Percentiles rank a stretch among this genome's conserved stretches.
These are phyloP conservation scores for Populus deltoides DNA, from an alignment of 345 rosid genomes.

Conservation along the genomic window DNA sequence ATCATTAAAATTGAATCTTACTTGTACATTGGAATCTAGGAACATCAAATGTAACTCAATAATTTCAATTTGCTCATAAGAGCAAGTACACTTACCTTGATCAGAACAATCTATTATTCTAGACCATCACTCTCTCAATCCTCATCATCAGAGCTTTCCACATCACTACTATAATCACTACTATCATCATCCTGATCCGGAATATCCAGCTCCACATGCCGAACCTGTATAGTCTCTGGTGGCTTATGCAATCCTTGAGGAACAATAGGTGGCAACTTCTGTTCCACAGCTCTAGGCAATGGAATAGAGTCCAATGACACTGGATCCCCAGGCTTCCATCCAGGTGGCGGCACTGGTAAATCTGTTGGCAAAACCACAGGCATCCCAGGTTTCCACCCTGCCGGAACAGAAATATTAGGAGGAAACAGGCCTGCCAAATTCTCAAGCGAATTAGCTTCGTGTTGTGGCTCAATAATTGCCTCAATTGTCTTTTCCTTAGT, in stretches of 20 bases:
- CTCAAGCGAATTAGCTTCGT: conserved; percentile 35
- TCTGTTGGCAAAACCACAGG: conserved; percentile 74
- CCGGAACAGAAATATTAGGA: conserved; percentile 55
- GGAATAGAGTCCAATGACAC: conserved; percentile 61
- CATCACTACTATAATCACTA: conserved; percentile 54
- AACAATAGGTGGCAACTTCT: conserved; percentile 44
- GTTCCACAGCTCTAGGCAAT: conserved; percentile 45
- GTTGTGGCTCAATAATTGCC: conserved; percentile 62
- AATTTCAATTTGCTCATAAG: not conserved
- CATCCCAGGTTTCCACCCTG: conserved; percentile 97
- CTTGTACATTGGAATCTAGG: not conserved
- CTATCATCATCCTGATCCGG: conserved; percentile 61
- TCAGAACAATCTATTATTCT: not conserved
- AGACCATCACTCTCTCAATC: conserved; percentile 5
- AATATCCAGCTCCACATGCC: conserved; percentile 83
- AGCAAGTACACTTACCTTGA: not conserved
- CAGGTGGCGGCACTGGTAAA: conserved; percentile 77
- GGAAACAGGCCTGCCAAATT: conserved; percentile 62
- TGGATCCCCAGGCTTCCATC: conserved; percentile 94
- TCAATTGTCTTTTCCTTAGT: conserved; percentile 56
- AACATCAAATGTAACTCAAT: not conserved
- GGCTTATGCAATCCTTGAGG: conserved; percentile 59
- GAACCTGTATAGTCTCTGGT: conserved; percentile 70
- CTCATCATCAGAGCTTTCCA: conserved; percentile 35
- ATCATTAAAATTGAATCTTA: not conserved